Base-by-base conservation (phyloP, 345 rosid species). In the Populus ilicifolia region DNA sequence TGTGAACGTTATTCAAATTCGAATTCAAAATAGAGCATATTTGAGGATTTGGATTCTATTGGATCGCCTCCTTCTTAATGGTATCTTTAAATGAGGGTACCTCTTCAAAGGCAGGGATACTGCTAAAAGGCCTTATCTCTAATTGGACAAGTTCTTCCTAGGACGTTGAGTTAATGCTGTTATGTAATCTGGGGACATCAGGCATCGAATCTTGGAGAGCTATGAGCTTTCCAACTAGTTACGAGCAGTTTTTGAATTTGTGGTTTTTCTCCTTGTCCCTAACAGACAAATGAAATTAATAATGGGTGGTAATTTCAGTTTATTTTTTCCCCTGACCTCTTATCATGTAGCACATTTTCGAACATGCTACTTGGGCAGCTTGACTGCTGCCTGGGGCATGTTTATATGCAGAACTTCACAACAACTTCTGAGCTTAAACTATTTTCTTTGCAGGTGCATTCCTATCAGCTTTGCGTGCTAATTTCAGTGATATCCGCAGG, bases 401-500 rank as follows among this genome's bases (percentile, higher is more conserved):
- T 16, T 54, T 25, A 54, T 35, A 39, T 9, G 70, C 61, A 12
- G 10, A 76, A 12, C 12, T 69, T 27, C 29, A 6, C 33, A 33
- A 17, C 25, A 68, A 27, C 29, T 8, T 50, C 35, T 38, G 4
- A 46, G 46, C 33, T 68, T 66, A 72, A 77, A 44, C 68, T 12
- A 71, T 20, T 72, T 48, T 48, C 2, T 38, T 80, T 86, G 86
- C 92, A 93, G 99, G 98, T 84, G 91, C 89, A 43, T 91, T 95
- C 80, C 75, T 95, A 36, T 84, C 96, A 18, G 90, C 85, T 62
- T 80, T 93, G 78, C 87, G 88, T 25, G 79, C 90, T 17, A 91
- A 93, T 88, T 95, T 95, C 89, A 84, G 87, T 23, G 96, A 93
- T 80, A 87, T 93, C 70, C 83, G 79, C 76, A 90, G 93, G 82